These are phyloP conservation scores for Colletotrichum scovillei DNA, from an alignment of 2,329 filamentous ascomycete genomes.

Conservation along the genomic window DNA sequence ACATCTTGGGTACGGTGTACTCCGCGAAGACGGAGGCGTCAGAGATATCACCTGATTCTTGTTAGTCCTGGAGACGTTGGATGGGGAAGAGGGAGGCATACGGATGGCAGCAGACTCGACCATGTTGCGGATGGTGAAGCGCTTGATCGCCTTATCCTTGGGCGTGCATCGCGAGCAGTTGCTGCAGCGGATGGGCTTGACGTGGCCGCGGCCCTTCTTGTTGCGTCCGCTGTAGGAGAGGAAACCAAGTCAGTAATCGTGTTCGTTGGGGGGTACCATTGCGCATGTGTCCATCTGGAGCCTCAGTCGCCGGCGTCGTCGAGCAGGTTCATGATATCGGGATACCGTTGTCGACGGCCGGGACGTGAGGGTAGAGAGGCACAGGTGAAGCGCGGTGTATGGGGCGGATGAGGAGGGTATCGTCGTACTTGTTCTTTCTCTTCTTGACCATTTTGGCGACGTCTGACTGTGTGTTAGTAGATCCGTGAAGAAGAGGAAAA, in stretches of 20 bases:
- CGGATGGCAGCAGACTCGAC: slow-evolving; percentile 99
- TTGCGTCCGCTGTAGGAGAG: slow-evolving; percentile 82
- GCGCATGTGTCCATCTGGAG: background rate
- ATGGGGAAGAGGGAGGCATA: slow-evolving; percentile 66
- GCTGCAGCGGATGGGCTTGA: slow-evolving; percentile 93
- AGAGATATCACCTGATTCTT: slow-evolving; percentile 92
- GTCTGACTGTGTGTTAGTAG: slow-evolving; percentile 51
- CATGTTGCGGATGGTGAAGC: slow-evolving; percentile 99
- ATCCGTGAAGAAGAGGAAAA: slow-evolving; percentile 37
- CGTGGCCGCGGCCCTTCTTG: slow-evolving; percentile 99
- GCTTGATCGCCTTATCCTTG: slow-evolving; percentile 99
- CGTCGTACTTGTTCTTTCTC: slow-evolving; percentile 74
- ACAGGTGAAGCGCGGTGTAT: background rate
- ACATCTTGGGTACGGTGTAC: slow-evolving; percentile 99
- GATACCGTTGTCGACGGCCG: background rate
- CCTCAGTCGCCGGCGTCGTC: slow-evolving; percentile 11
- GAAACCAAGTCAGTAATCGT: slow-evolving; percentile 36
- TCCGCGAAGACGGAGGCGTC: slow-evolving; percentile 99
- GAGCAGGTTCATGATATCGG: background rate
- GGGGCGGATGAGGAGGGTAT: slow-evolving; percentile 21
- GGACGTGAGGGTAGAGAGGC: background rate
- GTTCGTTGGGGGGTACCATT: background rate
- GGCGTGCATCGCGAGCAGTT: slow-evolving; percentile 87
- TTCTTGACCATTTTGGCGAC: slow-evolving; percentile 78
- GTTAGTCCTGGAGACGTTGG: slow-evolving; percentile 21